phyloP scores from a whole-genome alignment of 2,329 filamentous ascomycete species.

The Aspergillus brasiliensis region DNA sequence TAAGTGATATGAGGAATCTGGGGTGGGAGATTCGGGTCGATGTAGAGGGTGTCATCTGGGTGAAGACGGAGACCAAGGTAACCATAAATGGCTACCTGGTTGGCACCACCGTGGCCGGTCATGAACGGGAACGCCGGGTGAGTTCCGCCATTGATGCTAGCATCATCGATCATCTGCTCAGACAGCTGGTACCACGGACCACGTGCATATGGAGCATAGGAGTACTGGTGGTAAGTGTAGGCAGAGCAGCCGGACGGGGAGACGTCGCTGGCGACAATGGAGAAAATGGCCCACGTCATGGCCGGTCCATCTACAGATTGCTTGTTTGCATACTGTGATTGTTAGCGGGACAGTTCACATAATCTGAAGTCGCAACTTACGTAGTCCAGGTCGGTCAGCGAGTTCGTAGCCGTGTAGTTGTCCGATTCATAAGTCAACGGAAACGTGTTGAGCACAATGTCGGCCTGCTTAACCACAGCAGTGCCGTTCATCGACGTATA shows the following conservation, averaged over 20 bases:
- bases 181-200: slow-evolving; percentile 72
- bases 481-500: slow-evolving; percentile 68
- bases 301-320: slow-evolving; percentile 69
- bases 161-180: slow-evolving; percentile 67
- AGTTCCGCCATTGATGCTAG: slow-evolving; percentile 62
- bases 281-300: slow-evolving; percentile 73
- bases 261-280: slow-evolving; percentile 66
- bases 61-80: slow-evolving; percentile 66
- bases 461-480: slow-evolving; percentile 69
- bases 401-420: slow-evolving; percentile 53
- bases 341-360: neutral
- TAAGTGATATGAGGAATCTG: slow-evolving; percentile 64
- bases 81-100: slow-evolving; percentile 68
- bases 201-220: slow-evolving; percentile 64
- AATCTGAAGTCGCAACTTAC: slow-evolving; percentile 36
- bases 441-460: slow-evolving; percentile 68
- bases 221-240: slow-evolving; percentile 68
- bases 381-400: slow-evolving; percentile 64
- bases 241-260: slow-evolving; percentile 68
- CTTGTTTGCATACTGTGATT: slow-evolving; percentile 63
- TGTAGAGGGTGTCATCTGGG: slow-evolving; percentile 59
- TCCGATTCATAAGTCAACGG: slow-evolving; percentile 58
- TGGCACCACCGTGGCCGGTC: slow-evolving; percentile 69
- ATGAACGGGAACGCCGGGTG: slow-evolving; percentile 72
- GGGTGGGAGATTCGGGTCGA: slow-evolving; percentile 66